Conservation (phyloP, 176 grass and related monocot genomes). For the Puccinellia tenuiflora region DNA sequence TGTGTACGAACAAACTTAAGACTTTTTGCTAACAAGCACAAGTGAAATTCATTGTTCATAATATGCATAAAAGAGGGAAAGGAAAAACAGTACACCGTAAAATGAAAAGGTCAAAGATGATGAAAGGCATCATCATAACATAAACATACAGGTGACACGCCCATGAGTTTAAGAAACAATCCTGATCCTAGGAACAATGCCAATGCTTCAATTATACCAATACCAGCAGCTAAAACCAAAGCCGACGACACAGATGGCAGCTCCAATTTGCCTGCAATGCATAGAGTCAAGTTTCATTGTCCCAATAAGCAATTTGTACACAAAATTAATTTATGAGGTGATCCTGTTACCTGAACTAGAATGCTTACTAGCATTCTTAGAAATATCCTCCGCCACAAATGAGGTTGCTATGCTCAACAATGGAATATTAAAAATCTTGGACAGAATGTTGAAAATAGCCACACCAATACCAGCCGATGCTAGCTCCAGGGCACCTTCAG, state of each 20-base stretch:
- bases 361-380: slow-evolving; percentile 31
- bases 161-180: slow-evolving; percentile 69
- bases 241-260: slow-evolving; percentile 57
- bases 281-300: neutral
- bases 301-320: neutral
- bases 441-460: slow-evolving; percentile 84
- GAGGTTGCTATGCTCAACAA: slow-evolving; percentile 88
- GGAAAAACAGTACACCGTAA: neutral
- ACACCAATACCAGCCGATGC: slow-evolving; percentile 79
- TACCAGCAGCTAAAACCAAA: slow-evolving; percentile 49
- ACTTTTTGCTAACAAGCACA: neutral
- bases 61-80: neutral
- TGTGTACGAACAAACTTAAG: slow-evolving; percentile 34
- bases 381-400: slow-evolving; percentile 82
- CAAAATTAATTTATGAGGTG: neutral
- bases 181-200: slow-evolving; percentile 69
- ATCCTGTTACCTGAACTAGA: slow-evolving; percentile 40
- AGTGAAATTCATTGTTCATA: neutral
- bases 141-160: slow-evolving; percentile 68
- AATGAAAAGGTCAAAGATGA: neutral
- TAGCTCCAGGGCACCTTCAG: slow-evolving; percentile 75
- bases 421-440: slow-evolving; percentile 90
- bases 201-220: slow-evolving; percentile 63
- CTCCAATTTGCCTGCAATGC: slow-evolving; percentile 42
- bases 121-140: slow-evolving; percentile 10